Evolutionary conservation across 805 yeast species (phyloP).

Genomic region (Schwanniomyces pseudopolymorphus): DNA sequence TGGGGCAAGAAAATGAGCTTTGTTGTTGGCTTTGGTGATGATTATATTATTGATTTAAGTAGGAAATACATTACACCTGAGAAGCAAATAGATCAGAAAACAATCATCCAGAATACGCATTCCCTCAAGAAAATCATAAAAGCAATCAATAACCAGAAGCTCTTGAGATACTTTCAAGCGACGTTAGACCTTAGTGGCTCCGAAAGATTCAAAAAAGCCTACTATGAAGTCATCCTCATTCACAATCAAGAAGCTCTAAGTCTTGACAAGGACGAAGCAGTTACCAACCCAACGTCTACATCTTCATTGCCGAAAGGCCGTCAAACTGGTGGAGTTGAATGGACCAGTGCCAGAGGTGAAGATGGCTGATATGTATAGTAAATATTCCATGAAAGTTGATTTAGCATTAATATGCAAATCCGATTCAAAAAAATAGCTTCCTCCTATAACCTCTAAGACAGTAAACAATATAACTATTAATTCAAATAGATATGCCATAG

Average conservation of each 20-base stretch:
- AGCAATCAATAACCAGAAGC: slow-evolving; percentile 32
- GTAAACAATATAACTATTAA: too few relatives aligned
- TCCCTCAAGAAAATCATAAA: slow-evolving; percentile 35
- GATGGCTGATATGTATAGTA: slow-evolving; percentile 41
- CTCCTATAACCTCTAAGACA: too few relatives aligned
- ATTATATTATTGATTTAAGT: slow-evolving; percentile 70
- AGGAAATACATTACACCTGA: slow-evolving; percentile 55
- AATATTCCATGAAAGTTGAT: too few relatives aligned
- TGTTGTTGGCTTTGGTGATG: slow-evolving; percentile 64
- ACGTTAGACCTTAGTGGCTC: background rate
- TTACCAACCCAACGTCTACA: slow-evolving; percentile 20
- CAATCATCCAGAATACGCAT: slow-evolving; percentile 44
- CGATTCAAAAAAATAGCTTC: too few relatives aligned
- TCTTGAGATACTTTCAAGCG: slow-evolving; percentile 8
- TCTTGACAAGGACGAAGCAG: slow-evolving; percentile 11
- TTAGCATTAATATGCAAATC: too few relatives aligned
- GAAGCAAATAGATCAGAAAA: slow-evolving; percentile 33
- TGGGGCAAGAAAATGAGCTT: slow-evolving; percentile 97
- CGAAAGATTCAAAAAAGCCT: slow-evolving; percentile 21
- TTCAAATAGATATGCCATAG: too few relatives aligned
- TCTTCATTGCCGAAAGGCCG: slow-evolving; percentile 45
- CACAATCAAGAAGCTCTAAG: slow-evolving; percentile 28
- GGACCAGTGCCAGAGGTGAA: slow-evolving; percentile 84
- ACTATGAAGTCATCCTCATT: slow-evolving; percentile 34
- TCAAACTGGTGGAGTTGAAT: slow-evolving; percentile 71